These are phyloP conservation scores for Ramaria rubella DNA, from an alignment of 768 basidiomycete species.

Conservation along the genomic window DNA sequence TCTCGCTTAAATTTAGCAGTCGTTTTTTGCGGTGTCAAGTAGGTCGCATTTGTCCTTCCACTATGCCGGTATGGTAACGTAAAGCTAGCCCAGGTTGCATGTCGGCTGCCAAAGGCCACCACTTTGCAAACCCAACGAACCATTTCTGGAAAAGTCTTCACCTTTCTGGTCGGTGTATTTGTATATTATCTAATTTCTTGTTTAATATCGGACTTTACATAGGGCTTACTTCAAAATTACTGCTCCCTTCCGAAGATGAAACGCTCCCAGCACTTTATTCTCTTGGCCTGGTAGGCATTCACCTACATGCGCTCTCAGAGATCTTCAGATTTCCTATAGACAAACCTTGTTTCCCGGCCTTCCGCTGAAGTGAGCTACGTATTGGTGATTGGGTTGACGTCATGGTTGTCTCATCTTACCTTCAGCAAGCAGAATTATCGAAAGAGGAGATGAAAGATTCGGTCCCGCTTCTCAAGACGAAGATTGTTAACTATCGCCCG, in stretches of 20 bases:
- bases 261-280: conserved; percentile 52
- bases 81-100: conserved; percentile 52
- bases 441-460: conserved; percentile 42
- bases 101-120: conserved; percentile 67
- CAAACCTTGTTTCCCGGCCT: conserved; percentile 67
- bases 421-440: conserved; percentile 51
- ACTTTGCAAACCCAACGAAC: conserved; percentile 74
- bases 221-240: conserved; percentile 52
- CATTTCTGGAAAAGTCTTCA: conserved; percentile 77
- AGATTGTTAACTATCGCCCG: conserved; percentile 52
- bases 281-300: conserved; percentile 54
- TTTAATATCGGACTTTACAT: neutral
- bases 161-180: conserved; percentile 42
- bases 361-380: conserved; percentile 51
- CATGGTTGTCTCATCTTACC: neutral
- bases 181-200: neutral
- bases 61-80: neutral
- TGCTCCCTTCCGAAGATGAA: conserved; percentile 53
- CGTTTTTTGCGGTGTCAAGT: conserved; percentile 86
- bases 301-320: neutral
- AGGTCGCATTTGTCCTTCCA: conserved; percentile 13
- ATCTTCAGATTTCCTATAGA: conserved; percentile 35
- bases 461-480: conserved; percentile 53
- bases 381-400: neutral
- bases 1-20: conserved; percentile 35